Evolutionary conservation across 1,139 yeast species (phyloP).

Genomic region (Candida tropicalis): DNA sequence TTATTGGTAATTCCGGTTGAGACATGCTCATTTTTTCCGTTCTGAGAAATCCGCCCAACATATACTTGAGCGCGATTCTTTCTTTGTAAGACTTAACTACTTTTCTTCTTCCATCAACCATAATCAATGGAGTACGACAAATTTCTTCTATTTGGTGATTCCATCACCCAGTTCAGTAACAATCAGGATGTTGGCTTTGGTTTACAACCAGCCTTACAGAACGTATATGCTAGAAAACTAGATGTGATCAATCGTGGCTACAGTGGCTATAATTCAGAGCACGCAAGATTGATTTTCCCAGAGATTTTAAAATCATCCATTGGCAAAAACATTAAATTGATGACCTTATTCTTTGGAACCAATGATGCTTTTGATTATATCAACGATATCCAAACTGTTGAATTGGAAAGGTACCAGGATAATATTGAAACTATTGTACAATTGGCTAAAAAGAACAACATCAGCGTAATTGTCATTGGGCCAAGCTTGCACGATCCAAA

Average conservation of each 20-base stretch:
- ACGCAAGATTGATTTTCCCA: constrained; percentile 50
- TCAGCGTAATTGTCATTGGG: constrained; percentile 59
- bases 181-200: constrained; percentile 41
- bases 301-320: constrained; percentile 38
- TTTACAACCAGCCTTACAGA: constrained; percentile 53
- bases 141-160: constrained; percentile 68
- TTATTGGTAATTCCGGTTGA: no score
- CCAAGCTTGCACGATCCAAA: constrained; percentile 60
- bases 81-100: no score
- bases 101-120: no score
- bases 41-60: no score
- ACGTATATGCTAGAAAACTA: constrained; percentile 49
- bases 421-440: constrained; percentile 50
- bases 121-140: constrained; percentile 43
- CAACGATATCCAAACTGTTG: constrained; percentile 55
- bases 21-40: no score
- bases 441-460: constrained; percentile 37
- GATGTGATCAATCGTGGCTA: constrained; percentile 64
- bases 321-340: constrained; percentile 34
- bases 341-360: constrained; percentile 72
- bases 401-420: constrained; percentile 45
- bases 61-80: no score
- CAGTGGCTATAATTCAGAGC: constrained; percentile 61
- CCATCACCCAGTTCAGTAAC: constrained; percentile 60
- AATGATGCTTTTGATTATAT: constrained; percentile 72